phyloP scores from a whole-genome alignment of 1,284 basidiomycete genomes.

The Nidula niveotomentosa region DNA sequence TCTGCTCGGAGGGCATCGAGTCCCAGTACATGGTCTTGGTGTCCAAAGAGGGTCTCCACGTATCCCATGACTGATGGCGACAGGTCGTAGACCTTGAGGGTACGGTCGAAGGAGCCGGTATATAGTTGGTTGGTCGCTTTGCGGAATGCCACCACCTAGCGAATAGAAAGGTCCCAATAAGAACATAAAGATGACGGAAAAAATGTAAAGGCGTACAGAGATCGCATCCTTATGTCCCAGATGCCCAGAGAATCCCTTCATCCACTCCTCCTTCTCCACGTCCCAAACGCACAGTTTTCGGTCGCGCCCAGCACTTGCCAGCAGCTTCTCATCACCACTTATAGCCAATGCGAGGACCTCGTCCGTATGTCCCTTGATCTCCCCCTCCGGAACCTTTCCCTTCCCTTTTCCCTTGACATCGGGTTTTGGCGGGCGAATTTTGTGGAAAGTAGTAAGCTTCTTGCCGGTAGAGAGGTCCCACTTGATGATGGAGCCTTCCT shows the following conservation, averaged over 20 bases:
- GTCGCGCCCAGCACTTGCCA: conserved; percentile 89
- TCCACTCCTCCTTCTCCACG: conserved; percentile 68
- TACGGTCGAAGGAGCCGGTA: conserved; percentile 88
- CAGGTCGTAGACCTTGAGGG: conserved; percentile 89
- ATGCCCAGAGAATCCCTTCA: conserved; percentile 69
- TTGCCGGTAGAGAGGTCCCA: conserved; percentile 72
- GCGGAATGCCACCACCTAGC: conserved; percentile 76
- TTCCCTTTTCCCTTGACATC: conserved; percentile 42
- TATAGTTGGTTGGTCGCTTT: conserved; percentile 87
- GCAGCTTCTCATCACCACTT: conserved; percentile 81
- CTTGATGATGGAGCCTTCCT: conserved; percentile 84
- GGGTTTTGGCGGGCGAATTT: too few relatives aligned
- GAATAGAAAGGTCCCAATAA: too few relatives aligned
- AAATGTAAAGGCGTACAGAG: conserved; percentile 80
- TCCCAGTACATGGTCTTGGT: conserved; percentile 86
- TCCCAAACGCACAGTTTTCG: conserved; percentile 85
- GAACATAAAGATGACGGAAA: too few relatives aligned
- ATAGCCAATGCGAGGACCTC: conserved; percentile 84
- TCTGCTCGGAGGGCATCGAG: conserved; percentile 85
- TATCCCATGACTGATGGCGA: conserved; percentile 81
- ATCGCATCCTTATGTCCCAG: conserved; percentile 82
- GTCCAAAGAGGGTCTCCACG: conserved; percentile 96
- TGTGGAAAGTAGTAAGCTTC: conserved; percentile 58
- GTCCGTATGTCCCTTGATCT: conserved; percentile 76
- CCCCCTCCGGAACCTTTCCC: conserved; percentile 50